These are phyloP conservation scores for Melampsora americana DNA, from an alignment of 1,284 basidiomycete genomes.

Conservation along the genomic window DNA sequence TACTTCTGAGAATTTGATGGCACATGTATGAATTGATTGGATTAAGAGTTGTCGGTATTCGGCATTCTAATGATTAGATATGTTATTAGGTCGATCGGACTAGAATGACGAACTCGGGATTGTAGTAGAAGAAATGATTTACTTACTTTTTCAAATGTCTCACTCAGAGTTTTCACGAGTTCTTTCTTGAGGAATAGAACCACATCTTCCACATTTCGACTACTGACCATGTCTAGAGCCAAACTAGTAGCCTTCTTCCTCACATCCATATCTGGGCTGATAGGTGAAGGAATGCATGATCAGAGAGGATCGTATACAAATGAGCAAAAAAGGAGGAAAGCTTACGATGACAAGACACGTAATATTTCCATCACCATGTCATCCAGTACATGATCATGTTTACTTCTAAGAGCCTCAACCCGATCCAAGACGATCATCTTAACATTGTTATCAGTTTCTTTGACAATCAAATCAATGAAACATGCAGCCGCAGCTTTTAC, in stretches of 20 bases:
- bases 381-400: constrained; percentile 88
- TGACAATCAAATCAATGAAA: constrained; percentile 83
- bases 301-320: neutral
- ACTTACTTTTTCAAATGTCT: constrained; percentile 42
- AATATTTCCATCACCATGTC: constrained; percentile 93
- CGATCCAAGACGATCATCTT: constrained; percentile 96
- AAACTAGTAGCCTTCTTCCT: constrained; percentile 86
- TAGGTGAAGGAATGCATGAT: neutral
- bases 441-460: constrained; percentile 98
- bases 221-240: constrained; percentile 88
- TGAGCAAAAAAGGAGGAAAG: neutral
- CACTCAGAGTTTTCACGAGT: constrained; percentile 81
- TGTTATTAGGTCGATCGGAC: neutral
- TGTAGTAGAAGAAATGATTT: neutral
- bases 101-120: neutral
- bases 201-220: constrained; percentile 95
- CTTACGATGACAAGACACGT: constrained; percentile 67
- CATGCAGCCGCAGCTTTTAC: constrained; percentile 90
- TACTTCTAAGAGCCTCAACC: constrained; percentile 75
- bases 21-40: constrained; percentile 93
- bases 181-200: constrained; percentile 97
- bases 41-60: constrained; percentile 97
- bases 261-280: constrained; percentile 91
- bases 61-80: constrained; percentile 54
- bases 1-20: constrained; percentile 96